Conservation (phyloP, 306 rosid genomes). For the Vigna angularis region DNA sequence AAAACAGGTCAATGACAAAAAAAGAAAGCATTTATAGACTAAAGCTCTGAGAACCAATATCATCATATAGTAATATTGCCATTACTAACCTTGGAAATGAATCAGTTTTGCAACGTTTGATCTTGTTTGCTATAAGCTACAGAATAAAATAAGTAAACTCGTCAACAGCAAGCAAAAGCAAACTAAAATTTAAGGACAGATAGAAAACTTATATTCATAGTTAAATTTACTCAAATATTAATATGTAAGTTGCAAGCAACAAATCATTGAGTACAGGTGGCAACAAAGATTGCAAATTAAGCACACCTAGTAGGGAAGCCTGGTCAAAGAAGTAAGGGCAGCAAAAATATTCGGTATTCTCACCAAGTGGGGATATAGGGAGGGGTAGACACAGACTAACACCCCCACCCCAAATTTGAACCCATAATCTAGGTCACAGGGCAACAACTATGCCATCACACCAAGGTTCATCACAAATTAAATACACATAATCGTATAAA, state of each 20-base stretch:
- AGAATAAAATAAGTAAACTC: conserved; percentile 49
- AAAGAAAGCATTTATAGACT: conserved; percentile 19
- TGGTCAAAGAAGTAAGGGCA: neutral
- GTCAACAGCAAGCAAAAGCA: conserved; percentile 46
- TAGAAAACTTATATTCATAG: conserved; percentile 23
- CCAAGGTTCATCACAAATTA: neutral
- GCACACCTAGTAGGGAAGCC: neutral
- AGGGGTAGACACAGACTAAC: neutral
- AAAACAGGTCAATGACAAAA: conserved; percentile 19
- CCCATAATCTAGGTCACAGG: neutral
- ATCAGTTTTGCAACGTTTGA: conserved; percentile 98
- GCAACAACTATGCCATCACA: neutral
- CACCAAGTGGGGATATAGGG: neutral
- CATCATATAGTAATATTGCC: conserved; percentile 41
- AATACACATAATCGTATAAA: neutral
- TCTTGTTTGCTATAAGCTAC: conserved; percentile 90
- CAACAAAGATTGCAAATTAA: conserved; percentile 11
- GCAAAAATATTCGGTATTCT: too few species aligned
- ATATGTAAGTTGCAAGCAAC: conserved; percentile 7
- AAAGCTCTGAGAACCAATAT: conserved; percentile 34
- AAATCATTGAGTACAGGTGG: conserved; percentile 15
- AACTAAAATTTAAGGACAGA: conserved; percentile 32
- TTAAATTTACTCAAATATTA: neutral
- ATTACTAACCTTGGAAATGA: conserved; percentile 77
- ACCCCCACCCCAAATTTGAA: neutral